phyloP scores from a whole-genome alignment of 768 basidiomycete species.

The Amanita pseudoporphyria region DNA sequence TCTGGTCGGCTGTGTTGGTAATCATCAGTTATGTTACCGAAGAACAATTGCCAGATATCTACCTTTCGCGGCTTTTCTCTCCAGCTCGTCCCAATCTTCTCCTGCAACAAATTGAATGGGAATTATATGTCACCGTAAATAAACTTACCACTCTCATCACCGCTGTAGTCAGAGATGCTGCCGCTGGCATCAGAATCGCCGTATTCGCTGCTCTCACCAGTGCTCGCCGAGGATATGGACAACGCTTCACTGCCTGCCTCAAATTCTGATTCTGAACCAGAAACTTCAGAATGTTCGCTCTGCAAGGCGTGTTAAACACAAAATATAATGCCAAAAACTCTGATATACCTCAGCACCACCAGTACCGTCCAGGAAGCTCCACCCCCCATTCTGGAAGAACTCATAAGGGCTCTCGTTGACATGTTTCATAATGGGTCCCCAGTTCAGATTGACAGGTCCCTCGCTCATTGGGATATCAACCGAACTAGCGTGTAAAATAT shows the following conservation, averaged over 20 bases:
- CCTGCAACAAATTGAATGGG: constrained; percentile 28
- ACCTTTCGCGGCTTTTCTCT: constrained; percentile 87
- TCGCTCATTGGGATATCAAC: constrained; percentile 96
- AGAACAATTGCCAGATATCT: constrained; percentile 13
- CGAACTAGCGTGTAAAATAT: constrained; percentile 44
- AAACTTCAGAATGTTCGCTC: constrained; percentile 35
- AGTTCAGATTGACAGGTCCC: constrained; percentile 95
- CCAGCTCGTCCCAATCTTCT: constrained; percentile 95
- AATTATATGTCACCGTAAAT: neutral
- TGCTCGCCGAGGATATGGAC: constrained; percentile 44
- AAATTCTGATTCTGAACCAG: constrained; percentile 43
- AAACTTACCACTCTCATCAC: constrained; percentile 33
- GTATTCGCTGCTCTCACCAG: constrained; percentile 56
- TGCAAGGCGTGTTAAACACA: constrained; percentile 10
- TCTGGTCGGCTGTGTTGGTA: constrained; percentile 34
- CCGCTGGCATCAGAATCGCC: constrained; percentile 58
- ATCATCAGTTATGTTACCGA: constrained; percentile 9
- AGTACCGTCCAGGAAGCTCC: constrained; percentile 78
- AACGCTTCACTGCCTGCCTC: constrained; percentile 49
- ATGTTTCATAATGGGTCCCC: constrained; percentile 98
- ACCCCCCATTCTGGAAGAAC: constrained; percentile 96
- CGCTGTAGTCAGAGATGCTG: constrained; percentile 57
- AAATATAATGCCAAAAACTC: neutral
- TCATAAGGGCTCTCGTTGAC: constrained; percentile 93
- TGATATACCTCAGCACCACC: constrained; percentile 58